Evolutionary conservation across 805 yeast species (phyloP), one percentile per base, ranked within the genome.

Genomic region (Brettanomyces custersianus): DNA sequence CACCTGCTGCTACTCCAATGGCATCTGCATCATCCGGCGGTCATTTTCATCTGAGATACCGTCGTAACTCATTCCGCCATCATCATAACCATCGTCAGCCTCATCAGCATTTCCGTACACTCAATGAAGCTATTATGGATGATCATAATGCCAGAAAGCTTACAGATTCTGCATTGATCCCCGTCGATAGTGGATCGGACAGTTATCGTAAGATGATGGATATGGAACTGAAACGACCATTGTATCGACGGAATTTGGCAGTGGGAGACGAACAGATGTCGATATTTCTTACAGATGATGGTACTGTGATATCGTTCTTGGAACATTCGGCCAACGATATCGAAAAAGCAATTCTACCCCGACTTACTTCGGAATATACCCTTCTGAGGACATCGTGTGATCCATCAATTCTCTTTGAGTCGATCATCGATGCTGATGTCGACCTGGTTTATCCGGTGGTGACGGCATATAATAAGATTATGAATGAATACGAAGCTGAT

Each of bases 181-280:
- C 48, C 2, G 40, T 22, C 25, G 21, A 25, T 19, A 22, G 18
- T 27, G 16, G 11, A 12, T 30, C 30, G 20, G 38, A 30, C 28
- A 32, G 20, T 8, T 37, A 30, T 37, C 24, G 51, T 18, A 53
- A 51, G 32, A 33, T 59, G 20, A 44, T 49, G 18, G 51, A 47
- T 15, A 47, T 70, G 20, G 69, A 69, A 39, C 52, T 53, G 9
- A 60, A 59, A 33, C 52, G 74, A 28, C 76, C 76, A 5, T 52
- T 72, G 20, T 64, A 65, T 38, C 44, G 58, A 30, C 49, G 65
- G 43, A 62, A 63, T 9, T 45, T 59, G 37, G 62, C 59, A 17
- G 74, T 74, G 5, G 77, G 74, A 1, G 56, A 71, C 9, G 81
- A 75, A 47, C 80, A 75, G 47, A 70, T 69, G 2, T 69, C 78